Base-by-base conservation (phyloP, 345 rosid genomes). In the Citrus inodora region DNA sequence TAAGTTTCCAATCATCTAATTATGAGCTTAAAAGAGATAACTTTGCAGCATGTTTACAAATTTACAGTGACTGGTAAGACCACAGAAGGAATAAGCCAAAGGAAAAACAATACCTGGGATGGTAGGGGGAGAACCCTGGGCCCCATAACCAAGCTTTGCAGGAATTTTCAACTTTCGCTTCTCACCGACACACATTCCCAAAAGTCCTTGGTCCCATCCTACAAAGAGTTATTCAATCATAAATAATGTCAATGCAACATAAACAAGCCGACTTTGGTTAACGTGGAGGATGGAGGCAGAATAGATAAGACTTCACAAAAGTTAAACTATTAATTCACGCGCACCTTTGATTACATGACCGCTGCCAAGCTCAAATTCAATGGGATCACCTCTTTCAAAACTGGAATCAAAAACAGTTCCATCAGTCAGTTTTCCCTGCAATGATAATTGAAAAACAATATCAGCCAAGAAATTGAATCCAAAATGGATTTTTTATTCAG, bases 181-280 rank as follows among this genome's bases (percentile, higher is more conserved):
- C 86, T 96, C 97, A 73, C 99, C 97, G 0, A 93, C 91, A 16
- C 99, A 96, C 86, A 85, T 87, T 27, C 97, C 98, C 70, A 96
- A 67, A 56, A 96, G 77, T 76, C 98, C 99, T 77, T 96, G 99
- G 87, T 96, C 99, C 97, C 99, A 95, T 76, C 99, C 99, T 95
- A 87, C 80, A 84, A 77, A 35, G 59, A 61, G 55, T 37, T 42
- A 62, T 73, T 56, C 33, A 61, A 63, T 60, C 11, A 51, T 37
- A 72, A 80, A 62, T 59, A 51, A 42, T 53, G 62, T 72, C 46
- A 76, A 59, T 11, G 61, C 53, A 63, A 27, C 19, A 70, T 64
- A 58, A 73, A 24, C 60, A 75, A 74, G 64, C 32, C 33, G 33
- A 24, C 25, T 24, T 56, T 13, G 35, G 19, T 16, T 64, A 64